Conservation (phyloP, 495 filamentous ascomycete species). For the Massariosphaeria phaeospora region DNA sequence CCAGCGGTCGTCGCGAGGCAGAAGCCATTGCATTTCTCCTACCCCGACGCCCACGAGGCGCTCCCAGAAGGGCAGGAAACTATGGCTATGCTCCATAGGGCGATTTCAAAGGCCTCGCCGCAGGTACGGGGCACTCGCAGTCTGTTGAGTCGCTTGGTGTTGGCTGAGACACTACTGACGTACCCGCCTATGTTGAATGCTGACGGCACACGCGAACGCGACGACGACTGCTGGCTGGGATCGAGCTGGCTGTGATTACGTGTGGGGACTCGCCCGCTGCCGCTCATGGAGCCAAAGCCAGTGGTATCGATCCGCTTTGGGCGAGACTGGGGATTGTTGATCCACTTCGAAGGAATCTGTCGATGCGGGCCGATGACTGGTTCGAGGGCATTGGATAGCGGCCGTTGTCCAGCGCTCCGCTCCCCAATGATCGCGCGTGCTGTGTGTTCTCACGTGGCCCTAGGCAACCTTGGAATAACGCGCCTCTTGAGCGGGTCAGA, state of each 20-base stretch:
- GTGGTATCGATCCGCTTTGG: too few species aligned
- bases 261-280: too few species aligned
- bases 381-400: not conserved
- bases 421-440: conserved; percentile 2
- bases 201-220: not conserved
- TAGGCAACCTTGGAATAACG: not conserved
- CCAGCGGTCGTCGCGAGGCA: conserved; percentile 1
- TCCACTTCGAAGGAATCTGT: conserved; percentile 2
- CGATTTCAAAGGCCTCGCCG: not conserved
- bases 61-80: not conserved
- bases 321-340: not conserved
- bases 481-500: not conserved
- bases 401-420: conserved; percentile 6
- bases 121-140: not conserved
- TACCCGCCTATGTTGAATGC: not conserved
- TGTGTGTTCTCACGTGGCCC: not conserved
- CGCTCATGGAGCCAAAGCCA: too few species aligned
- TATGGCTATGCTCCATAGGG: not conserved
- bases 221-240: too few species aligned
- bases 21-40: not conserved
- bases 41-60: not conserved
- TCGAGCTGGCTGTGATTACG: too few species aligned
- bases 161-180: too few species aligned
- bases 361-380: conserved; percentile 4
- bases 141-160: too few species aligned